Base-by-base conservation (phyloP, 2,329 filamentous ascomycete species). In the Monosporascus ibericus region DNA sequence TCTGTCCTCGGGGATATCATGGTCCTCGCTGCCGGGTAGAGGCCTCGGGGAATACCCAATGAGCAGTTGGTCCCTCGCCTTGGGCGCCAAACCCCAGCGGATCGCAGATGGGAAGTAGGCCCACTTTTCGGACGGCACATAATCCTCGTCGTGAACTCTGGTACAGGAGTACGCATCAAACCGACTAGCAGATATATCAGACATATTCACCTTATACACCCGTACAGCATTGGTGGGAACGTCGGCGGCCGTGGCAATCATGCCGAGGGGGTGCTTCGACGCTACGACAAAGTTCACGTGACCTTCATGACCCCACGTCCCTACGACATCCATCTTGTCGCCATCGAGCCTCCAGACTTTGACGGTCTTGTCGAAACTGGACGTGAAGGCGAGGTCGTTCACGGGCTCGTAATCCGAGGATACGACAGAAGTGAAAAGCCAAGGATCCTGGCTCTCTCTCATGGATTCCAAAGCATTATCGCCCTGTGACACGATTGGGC, bases 351-450 rank as follows among this genome's bases (percentile, higher is more conserved):
- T 71, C 83, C 83, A 86, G 2, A 79, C 68, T 54, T 84, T 85
- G 51, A 85, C 82, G 0, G 78, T 82, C 25, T 73, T 71, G 59
- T 86, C 83, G 56, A 84, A 86, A 57, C 81, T 81, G 0, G 80
- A 80, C 0, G 82, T 86, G 53, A 79, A 86, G 0, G 75, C 76
- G 5, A 77, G 66, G 2, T 72, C 68, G 27, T 71, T 71, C 0
- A 57, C 52, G 2, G 68, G 59, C 52, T 80, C 78, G 56, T 80
- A 81, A 49, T 83, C 80, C 0, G 81, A 83, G 5, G 80, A 79
- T 0, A 84, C 82, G 0, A 86, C 82, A 0, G 83, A 85, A 0
- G 80, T 78, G 58, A 84, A 86, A 0, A 86, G 68, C 82, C 82
- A 86, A 0, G 79, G 79, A 48, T 82, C 79, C 55, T 85, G 81